Base-by-base conservation (phyloP, 192 early-diverging fungal genomes). In the Podila verticillata region DNA sequence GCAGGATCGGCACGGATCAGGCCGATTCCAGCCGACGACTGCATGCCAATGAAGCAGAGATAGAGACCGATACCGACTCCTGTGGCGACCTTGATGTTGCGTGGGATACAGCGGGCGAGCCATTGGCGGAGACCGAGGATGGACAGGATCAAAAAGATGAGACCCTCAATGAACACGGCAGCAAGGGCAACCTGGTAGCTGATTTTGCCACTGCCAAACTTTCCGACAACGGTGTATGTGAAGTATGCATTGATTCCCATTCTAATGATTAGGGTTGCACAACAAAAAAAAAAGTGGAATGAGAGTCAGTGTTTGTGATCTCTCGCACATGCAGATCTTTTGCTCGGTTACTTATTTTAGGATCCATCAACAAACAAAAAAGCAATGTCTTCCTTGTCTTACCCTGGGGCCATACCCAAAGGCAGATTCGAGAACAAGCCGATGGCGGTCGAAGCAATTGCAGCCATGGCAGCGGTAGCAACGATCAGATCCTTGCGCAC, bases 171-270 rank as follows among this genome's bases (percentile, higher is more conserved):
- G 65, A 92, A 92, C 65, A 95, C 93, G 4, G 93, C 93, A 13
- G 90, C 86, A 31, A 95, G 72, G 10, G 93, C 91, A 30, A 88
- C 90, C 58, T 85, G 63, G 68, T 91, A 93, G 22, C 87, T 74
- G n/a, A 94, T 87, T 62, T 91, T 94, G 47, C 92, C 92, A n/a
- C 87, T 87, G 3, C 93, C 93, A 63, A 90, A 92, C 82, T 89
- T 93, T 10, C 92, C 93, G 20, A 95, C 93, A 12, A 95, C 93
- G 0, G 91, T 93, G 73, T 93, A 95, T 9, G 93, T 90, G 74
- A 95, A 95, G 73, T 94, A 95, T 29, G 93, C 92, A 62, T 92
- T 95, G 24, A 94, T 82, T 10, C 94, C 94, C 90, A 95, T 90
- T 68, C 85, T 86, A 70, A 30, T 71, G 19, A 24, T 54, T 20